These are phyloP conservation scores for Sclerotinia minor DNA, from an alignment of 2,329 filamentous ascomycete species.

Conservation along the genomic window DNA sequence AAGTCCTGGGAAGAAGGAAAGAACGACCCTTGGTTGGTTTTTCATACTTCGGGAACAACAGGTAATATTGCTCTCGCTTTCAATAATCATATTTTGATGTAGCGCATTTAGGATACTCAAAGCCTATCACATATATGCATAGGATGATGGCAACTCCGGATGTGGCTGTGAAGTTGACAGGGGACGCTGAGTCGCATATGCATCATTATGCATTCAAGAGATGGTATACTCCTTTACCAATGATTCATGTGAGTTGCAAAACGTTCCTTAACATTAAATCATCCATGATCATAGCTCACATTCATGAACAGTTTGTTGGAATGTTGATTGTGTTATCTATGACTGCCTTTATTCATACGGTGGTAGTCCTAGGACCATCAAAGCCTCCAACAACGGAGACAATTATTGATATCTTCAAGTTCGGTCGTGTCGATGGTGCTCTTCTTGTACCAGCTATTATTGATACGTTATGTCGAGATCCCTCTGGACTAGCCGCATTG, in stretches of 20 bases:
- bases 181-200: slow-evolving; percentile 11
- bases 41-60: slow-evolving; percentile 26
- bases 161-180: slow-evolving; percentile 14
- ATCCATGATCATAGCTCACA: neutral
- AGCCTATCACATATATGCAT: slow-evolving; percentile 24
- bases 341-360: neutral
- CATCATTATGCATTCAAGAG: slow-evolving; percentile 16
- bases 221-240: slow-evolving; percentile 20
- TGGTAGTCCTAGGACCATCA: neutral
- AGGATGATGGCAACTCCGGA: slow-evolving; percentile 25
- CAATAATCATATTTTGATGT: neutral
- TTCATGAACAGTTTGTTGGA: neutral
- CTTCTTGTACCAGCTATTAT: neutral
- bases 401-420: slow-evolving; percentile 9
- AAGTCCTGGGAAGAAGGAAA: slow-evolving; percentile 17
- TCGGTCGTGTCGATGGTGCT: neutral
- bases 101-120: slow-evolving; percentile 6
- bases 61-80: slow-evolving; percentile 1
- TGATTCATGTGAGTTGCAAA: slow-evolving; percentile 19
- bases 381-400: neutral
- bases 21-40: slow-evolving; percentile 22
- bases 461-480: neutral
- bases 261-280: too few relatives aligned
- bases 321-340: slow-evolving; percentile 6
- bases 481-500: neutral